phyloP scores from a whole-genome alignment of 164 flowering plant genomes.

The Vitis rupestris region DNA sequence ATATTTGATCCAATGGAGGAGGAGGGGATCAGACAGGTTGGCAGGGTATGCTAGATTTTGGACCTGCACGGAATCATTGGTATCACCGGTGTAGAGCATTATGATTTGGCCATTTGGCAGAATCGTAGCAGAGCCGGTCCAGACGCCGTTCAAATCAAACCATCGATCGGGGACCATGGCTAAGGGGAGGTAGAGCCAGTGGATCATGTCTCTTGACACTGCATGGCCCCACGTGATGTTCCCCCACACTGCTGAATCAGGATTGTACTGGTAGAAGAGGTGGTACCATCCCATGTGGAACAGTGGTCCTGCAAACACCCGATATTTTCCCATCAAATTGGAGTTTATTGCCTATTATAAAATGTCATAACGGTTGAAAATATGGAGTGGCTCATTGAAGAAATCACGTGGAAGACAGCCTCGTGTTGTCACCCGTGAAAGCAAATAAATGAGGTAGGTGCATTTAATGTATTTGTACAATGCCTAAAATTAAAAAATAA shows the following conservation, averaged over 20 bases:
- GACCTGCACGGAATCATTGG: conserved; percentile 43
- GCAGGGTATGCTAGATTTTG: conserved; percentile 63
- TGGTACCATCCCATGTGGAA: conserved; percentile 71
- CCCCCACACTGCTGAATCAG: conserved; percentile 66
- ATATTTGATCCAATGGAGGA: conserved; percentile 55
- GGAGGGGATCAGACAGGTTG: conserved; percentile 55
- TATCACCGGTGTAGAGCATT: conserved; percentile 66
- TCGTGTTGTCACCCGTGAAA: not conserved
- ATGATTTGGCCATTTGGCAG: conserved; percentile 56
- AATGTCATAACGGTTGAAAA: no score
- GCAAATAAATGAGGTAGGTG: no score
- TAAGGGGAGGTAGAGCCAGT: conserved; percentile 62
- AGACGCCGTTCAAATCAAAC: conserved; percentile 62
- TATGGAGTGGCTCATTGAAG: not conserved
- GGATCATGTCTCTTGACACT: conserved; percentile 58
- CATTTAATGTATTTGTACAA: not conserved
- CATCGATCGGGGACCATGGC: conserved; percentile 64
- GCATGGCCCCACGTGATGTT: conserved; percentile 79
- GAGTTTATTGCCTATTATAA: no score
- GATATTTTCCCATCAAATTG: not conserved
- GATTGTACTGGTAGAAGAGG: conserved; percentile 73
- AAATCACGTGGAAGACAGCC: not conserved
- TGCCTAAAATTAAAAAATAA: no score
- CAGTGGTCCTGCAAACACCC: conserved; percentile 50
- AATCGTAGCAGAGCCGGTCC: conserved; percentile 74